Base-by-base conservation (phyloP, 2,329 filamentous ascomycete species). In the Coniella vitis region DNA sequence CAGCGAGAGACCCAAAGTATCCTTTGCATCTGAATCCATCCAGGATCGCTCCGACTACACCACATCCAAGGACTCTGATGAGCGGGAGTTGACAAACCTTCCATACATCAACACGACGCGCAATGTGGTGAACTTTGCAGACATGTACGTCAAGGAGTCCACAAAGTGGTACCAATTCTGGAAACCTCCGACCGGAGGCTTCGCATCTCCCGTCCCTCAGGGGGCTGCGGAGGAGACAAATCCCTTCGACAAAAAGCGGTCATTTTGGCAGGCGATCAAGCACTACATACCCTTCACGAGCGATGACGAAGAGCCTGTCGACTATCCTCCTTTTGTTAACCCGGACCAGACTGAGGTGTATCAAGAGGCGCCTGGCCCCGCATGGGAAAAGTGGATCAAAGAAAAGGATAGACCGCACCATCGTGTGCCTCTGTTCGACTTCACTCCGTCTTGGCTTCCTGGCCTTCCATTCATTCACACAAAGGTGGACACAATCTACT, bases 401-500 rank as follows among this genome's bases (percentile, higher is more conserved):
- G 78, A 81, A 50, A 90, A 86, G 49, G 83, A 96, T 53, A 84
- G 93, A 34, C 89, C 91, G 16, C 95, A 87, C 0, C 90, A 94
- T 69, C 82, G 84, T 40, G 69, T 96, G 9, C 81, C 89, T 0
- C 67, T 67, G 0, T 79, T 78, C 38, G 71, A 70, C 1, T 74
- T 74, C 63, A 72, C 69, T 0, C 75, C 74, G 1, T 56, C 56
- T 35, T 96, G 86, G 84, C 81, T 95, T 63, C 85, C 86, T 3
- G 80, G 82, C 0, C 63, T 95, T n/a, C 88, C 86, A 4, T 68
- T 90, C 1, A 65, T 95, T 43, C 90, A 87, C 47, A 84, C 88
- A 63, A 96, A 97, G 66, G 90, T 96, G 2, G 93, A 98, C 63
- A 91, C 86, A 0, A 97, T 98, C 56, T 90, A 94, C 61, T 86